These are phyloP conservation scores for Rhodotorula diobovata DNA, from an alignment of 768 basidiomycete genomes.

Conservation along the genomic window DNA sequence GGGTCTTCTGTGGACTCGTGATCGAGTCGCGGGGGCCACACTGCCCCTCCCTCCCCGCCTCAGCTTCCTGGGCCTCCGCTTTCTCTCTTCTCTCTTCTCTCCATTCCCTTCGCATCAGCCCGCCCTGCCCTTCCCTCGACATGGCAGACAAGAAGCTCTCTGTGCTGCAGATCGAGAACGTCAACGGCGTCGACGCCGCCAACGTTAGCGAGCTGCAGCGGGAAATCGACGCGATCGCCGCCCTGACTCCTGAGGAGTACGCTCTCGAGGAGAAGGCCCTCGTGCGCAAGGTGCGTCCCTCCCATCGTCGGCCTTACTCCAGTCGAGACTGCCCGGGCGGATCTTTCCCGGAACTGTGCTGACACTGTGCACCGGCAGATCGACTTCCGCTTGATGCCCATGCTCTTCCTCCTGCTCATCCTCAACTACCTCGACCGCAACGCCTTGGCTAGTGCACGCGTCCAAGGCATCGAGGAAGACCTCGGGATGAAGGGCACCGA, in stretches of 20 bases:
- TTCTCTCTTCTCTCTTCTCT: too few species aligned
- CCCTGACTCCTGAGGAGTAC: slow-evolving; percentile 35
- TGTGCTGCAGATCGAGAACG: slow-evolving; percentile 2
- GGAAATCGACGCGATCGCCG: slow-evolving; percentile 30
- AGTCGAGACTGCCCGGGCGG: neutral
- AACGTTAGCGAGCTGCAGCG: slow-evolving; percentile 11
- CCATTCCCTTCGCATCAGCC: too few species aligned
- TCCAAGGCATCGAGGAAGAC: slow-evolving; percentile 35
- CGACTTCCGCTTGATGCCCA: slow-evolving; percentile 38
- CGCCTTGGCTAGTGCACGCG: slow-evolving; percentile 40
- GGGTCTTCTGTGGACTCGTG: too few species aligned
- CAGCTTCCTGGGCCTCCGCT: too few species aligned
- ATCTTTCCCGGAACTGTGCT: neutral
- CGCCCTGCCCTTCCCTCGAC: too few species aligned
- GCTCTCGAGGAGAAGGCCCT: slow-evolving; percentile 30
- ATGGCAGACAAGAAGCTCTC: neutral
- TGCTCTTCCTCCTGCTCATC: slow-evolving; percentile 29
- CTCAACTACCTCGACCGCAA: slow-evolving; percentile 42
- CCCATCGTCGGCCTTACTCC: too few species aligned
- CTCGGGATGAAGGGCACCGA: slow-evolving; percentile 24
- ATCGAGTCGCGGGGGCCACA: too few species aligned
- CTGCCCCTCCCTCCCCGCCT: too few species aligned
- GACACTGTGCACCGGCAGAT: slow-evolving; percentile 13
- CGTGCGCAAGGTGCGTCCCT: slow-evolving; percentile 36
- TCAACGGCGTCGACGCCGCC: neutral